Conservation (phyloP, 2,329 filamentous ascomycete species). For the Drechmeria coniospora region DNA sequence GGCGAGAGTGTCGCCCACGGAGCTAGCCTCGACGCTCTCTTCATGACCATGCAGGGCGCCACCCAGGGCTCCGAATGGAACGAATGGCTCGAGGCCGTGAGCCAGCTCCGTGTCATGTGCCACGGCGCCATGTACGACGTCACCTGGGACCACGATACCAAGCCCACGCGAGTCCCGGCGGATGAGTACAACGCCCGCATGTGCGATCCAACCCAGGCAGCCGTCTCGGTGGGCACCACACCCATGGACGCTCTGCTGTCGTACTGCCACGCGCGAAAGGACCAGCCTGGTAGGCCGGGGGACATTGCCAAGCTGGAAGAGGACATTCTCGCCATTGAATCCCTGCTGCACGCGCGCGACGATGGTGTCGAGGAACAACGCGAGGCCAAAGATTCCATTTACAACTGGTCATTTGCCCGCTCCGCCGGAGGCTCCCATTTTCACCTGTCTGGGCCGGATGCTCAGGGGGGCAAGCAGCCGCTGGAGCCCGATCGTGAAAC, state of each 20-base stretch:
- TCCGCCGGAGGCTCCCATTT: slow-evolving; percentile 12
- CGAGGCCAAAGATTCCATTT: slow-evolving; percentile 13
- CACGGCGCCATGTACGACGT: slow-evolving; percentile 24
- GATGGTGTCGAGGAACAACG: slow-evolving; percentile 17
- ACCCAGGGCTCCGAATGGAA: too few relatives aligned
- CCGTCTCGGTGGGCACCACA: slow-evolving; percentile 19
- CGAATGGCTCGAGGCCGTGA: slow-evolving; percentile 7
- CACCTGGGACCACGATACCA: slow-evolving; percentile 14
- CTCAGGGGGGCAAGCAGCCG: slow-evolving; percentile 1
- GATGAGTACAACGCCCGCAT: slow-evolving; percentile 10
- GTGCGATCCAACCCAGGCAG: slow-evolving; percentile 9
- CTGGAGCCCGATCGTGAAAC: neutral
- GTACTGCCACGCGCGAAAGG: slow-evolving; percentile 14
- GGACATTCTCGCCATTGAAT: slow-evolving; percentile 12
- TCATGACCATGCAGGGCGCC: slow-evolving; percentile 8
- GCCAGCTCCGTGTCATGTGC: slow-evolving; percentile 10
- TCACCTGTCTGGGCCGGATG: slow-evolving; percentile 9
- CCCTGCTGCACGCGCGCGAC: slow-evolving; percentile 13
- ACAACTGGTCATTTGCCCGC: slow-evolving; percentile 15
- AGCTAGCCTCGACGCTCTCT: slow-evolving; percentile 7
- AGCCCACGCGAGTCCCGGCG: slow-evolving; percentile 15
- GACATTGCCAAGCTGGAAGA: slow-evolving; percentile 10
- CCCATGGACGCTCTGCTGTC: slow-evolving; percentile 22
- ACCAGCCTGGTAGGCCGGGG: slow-evolving; percentile 5
- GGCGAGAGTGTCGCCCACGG: slow-evolving; percentile 3